Base-by-base conservation (phyloP, 371 early-diverging fungal species). In the Rhizomucor pusillus region DNA sequence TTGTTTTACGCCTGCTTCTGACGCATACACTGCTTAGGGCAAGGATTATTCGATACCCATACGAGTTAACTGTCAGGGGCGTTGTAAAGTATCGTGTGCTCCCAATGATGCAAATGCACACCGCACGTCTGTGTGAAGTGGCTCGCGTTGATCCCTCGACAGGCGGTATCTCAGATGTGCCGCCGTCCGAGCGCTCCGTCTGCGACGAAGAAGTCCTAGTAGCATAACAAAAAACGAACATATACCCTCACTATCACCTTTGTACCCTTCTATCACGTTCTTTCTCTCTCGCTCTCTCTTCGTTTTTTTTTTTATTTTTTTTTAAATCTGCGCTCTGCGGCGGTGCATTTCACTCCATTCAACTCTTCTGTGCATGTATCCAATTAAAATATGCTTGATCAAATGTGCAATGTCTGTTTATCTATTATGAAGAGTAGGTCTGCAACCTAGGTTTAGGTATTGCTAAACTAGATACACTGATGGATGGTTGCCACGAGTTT, bases 21-120 rank as follows among this genome's bases (percentile, higher is more conserved):
- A n/a, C n/a, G 9, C 43, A 43, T 19, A 18, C 29, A 20, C 1
- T 13, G 11, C 41, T 22, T 54, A 80, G 86, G 86, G 69, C 74
- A 9, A 60, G 65, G 25, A 47, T 87, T 25, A 64, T 85, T 47
- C 70, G 78, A 34, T 74, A 81, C 39, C 84, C 83, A 19, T 87
- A 82, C 63, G 83, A 85, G 48, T 56, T 87, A 50, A 87, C 84
- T 0, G 59, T 87, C 1, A 78, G 87, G 49, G 87, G 87, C 9
- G 75, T 83, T 5, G 63, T 87, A 22, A 77, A 80, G 54, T 87
- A 87, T 52, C 75, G 70, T 5, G 37, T 75, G 34, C 54, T 73
- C 19, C 69, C 78, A n/a, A 56, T 62, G 19, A 48, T 59, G 18
- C 57, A 57, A 35, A 44, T 61, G 0, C 59, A 70, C 49, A 61